Evolutionary conservation across 1,284 basidiomycete species (phyloP), one percentile per base, ranked within the genome.

Genomic region (Puccinia hordei): DNA sequence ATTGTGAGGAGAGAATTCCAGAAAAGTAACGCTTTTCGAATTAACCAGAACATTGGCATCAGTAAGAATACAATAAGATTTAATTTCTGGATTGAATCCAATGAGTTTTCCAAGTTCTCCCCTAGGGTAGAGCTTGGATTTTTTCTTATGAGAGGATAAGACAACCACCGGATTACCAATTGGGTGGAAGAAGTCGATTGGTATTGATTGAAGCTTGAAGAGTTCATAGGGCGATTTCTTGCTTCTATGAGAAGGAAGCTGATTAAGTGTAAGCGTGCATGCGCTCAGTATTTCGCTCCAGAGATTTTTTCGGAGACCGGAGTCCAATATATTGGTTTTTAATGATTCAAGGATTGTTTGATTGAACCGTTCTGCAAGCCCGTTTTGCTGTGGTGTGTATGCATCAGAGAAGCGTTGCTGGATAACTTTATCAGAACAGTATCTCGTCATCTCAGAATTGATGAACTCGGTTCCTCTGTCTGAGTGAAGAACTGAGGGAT

Each of bases 61-160:
- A 6, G 38, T 6, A 12, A 41, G 38, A 41, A 41, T 41, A 6
- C 38, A 6, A 12, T 41, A 41, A 12, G 38, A 41, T 12, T 12
- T 41, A 4, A 41, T 6, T 41, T 41, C 38, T n/a, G n/a, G n/a
- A n/a, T n/a, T n/a, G n/a, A n/a, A 41, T 4, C 38, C 38, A 41
- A 41, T 41, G 38, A 41, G 38, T 41, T 12, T 41, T 12, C 38
- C 38, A 41, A 41, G 38, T 41, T 41, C 12, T 12, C 38, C 38
- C 12, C 12, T 41, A 41, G 38, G 38, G 6, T 41, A 5, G 53
- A 55, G 53, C 53, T 27, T n/a, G 53, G 53, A n/a, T n/a, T n/a
- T n/a, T n/a, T n/a, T n/a, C n/a, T n/a, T 55, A 41, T 55, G 19
- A 55, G 24, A n/a, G n/a, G n/a, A 55, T 55, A 55, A 55, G 53